Conservation (phyloP, 2,329 filamentous ascomycete species). For the Paracorniculantispora psalliotae region DNA sequence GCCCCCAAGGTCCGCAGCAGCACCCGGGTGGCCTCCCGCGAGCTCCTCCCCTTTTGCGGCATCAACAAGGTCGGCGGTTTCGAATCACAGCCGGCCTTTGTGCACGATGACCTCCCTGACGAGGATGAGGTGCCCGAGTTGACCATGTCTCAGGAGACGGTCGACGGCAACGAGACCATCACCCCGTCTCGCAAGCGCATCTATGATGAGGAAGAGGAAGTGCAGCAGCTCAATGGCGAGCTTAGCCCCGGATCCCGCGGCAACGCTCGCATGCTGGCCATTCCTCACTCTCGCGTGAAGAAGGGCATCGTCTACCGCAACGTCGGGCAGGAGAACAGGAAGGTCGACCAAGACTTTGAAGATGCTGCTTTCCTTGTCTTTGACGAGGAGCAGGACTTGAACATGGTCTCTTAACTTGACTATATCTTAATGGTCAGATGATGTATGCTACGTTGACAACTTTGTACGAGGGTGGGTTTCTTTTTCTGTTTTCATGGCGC, state of each 20-base stretch:
- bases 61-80: constrained; percentile 70
- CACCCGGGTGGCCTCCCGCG: constrained; percentile 38
- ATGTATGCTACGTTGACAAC: constrained; percentile 3
- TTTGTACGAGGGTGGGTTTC: not conserved
- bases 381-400: constrained; percentile 38
- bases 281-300: constrained; percentile 34
- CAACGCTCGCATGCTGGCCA: constrained; percentile 43
- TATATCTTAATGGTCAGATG: not conserved
- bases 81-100: constrained; percentile 49
- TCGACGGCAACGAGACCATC: constrained; percentile 30
- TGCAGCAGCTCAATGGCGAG: constrained; percentile 31
- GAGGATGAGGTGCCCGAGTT: constrained; percentile 42
- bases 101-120: constrained; percentile 22
- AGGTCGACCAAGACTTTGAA: constrained; percentile 54
- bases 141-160: constrained; percentile 53
- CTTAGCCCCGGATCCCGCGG: constrained; percentile 35
- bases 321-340: constrained; percentile 44
- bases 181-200: constrained; percentile 41
- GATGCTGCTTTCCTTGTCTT: constrained; percentile 62
- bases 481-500: not conserved
- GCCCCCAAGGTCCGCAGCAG: constrained; percentile 15
- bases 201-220: constrained; percentile 41
- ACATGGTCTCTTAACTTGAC: constrained; percentile 17
- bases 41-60: constrained; percentile 76
- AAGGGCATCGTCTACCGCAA: constrained; percentile 21